Percentiles rank a stretch among this genome's conserved stretches.
phyloP scores from a whole-genome alignment of 257 asterid genomes.

The Voacanga thouarsii region DNA sequence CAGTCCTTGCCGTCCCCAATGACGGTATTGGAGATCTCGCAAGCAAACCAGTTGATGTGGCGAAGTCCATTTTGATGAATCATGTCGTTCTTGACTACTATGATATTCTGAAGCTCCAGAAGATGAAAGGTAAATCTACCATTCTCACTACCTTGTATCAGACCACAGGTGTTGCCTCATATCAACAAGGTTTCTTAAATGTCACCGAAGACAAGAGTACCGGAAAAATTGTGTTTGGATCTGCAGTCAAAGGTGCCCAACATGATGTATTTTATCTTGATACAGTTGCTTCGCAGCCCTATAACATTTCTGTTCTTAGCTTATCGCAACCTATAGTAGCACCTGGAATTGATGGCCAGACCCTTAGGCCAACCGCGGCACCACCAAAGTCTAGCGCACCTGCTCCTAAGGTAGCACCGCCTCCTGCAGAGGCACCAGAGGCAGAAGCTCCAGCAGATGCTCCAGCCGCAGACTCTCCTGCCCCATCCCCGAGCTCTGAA shows the following conservation, averaged over 20 bases:
- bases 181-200: constrained; percentile 54
- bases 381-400: constrained; percentile 32
- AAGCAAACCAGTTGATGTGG: constrained; percentile 34
- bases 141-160: constrained; percentile 58
- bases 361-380: constrained; percentile 27
- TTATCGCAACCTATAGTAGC: constrained; percentile 45
- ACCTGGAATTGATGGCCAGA: constrained; percentile 50
- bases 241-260: constrained; percentile 47
- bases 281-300: constrained; percentile 46
- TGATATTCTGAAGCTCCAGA: constrained; percentile 49
- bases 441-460: constrained; percentile 19
- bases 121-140: constrained; percentile 29
- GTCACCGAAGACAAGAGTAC: constrained; percentile 34
- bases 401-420: constrained; percentile 13
- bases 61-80: constrained; percentile 41
- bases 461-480: constrained; percentile 3
- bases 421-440: constrained; percentile 18
- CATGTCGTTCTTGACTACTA: constrained; percentile 74
- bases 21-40: constrained; percentile 34
- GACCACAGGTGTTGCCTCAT: constrained; percentile 28
- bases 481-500: not conserved
- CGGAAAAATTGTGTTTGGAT: constrained; percentile 43
- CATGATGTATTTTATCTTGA: constrained; percentile 25
- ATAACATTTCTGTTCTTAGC: constrained; percentile 57
- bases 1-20: constrained; percentile 58